A percentile compares a stretch with the other conserved stretches of the same genome.
These are phyloP conservation scores for Amanita rimosa DNA, from an alignment of 768 basidiomycete genomes.

Conservation along the genomic window DNA sequence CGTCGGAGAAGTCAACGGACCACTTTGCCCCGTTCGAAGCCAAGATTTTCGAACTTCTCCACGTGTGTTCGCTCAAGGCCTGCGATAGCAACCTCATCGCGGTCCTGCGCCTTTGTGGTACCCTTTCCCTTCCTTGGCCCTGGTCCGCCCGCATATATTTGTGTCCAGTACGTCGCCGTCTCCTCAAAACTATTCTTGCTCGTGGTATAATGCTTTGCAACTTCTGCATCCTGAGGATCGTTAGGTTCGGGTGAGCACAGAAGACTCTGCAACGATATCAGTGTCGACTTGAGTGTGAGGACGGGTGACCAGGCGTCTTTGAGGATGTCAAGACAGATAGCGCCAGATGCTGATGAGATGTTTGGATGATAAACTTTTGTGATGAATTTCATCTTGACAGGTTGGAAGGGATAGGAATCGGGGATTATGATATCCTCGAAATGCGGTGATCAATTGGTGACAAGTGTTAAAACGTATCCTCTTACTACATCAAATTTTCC, in stretches of 20 bases:
- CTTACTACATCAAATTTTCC: slow-evolving; percentile 86
- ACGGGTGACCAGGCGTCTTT: slow-evolving; percentile 94
- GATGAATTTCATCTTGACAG: slow-evolving; percentile 97
- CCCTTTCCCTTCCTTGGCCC: slow-evolving; percentile 27
- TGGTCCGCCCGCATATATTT: slow-evolving; percentile 79
- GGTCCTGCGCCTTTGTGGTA: slow-evolving; percentile 36
- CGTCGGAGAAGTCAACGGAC: slow-evolving; percentile 36
- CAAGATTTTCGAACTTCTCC: slow-evolving; percentile 70
- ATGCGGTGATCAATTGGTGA: slow-evolving; percentile 5
- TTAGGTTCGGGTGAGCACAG: slow-evolving; percentile 91
- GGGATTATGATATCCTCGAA: slow-evolving; percentile 84
- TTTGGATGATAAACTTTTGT: slow-evolving; percentile 97
- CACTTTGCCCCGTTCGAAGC: slow-evolving; percentile 76
- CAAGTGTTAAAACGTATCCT: slow-evolving; percentile 11
- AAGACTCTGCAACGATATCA: slow-evolving; percentile 90
- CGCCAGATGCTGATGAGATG: slow-evolving; percentile 86
- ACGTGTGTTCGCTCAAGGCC: slow-evolving; percentile 81
- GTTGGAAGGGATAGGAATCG: slow-evolving; percentile 84
- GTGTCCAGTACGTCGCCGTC: slow-evolving; percentile 91
- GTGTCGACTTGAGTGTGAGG: slow-evolving; percentile 88
- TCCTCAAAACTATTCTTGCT: slow-evolving; percentile 81
- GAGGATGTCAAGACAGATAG: slow-evolving; percentile 86
- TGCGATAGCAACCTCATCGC: slow-evolving; percentile 61
- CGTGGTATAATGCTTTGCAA: slow-evolving; percentile 93
- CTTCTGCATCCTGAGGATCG: slow-evolving; percentile 96